Evolutionary conservation across 2,329 filamentous ascomycete genomes (phyloP).

Genomic region (Venturia pyrina): DNA sequence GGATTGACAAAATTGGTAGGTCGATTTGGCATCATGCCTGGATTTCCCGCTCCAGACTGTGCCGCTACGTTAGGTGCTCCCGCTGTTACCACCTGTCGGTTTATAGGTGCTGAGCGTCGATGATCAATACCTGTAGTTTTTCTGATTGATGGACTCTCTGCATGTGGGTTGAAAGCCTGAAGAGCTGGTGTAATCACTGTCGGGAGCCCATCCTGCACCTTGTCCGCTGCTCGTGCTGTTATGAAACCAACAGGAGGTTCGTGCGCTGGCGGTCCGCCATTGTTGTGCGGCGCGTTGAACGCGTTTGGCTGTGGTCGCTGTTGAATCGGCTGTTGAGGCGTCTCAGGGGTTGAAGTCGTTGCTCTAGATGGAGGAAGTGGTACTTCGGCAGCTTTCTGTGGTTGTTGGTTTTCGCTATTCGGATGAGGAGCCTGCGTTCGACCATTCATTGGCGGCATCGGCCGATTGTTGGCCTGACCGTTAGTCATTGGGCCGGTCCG

Average conservation of each 20-base stretch:
- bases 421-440: neutral
- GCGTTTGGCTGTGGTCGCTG: neutral
- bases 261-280: neutral
- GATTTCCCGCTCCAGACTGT: slow-evolving; percentile 20
- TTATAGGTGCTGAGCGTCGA: slow-evolving; percentile 10
- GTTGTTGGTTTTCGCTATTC: slow-evolving; percentile 7
- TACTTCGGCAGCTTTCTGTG: slow-evolving; percentile 2
- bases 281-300: neutral
- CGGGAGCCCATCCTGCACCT: slow-evolving; percentile 26
- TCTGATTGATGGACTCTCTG: slow-evolving; percentile 21
- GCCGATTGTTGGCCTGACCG: neutral
- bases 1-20: slow-evolving; percentile 20
- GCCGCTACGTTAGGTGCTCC: neutral
- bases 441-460: neutral
- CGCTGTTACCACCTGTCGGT: slow-evolving; percentile 18
- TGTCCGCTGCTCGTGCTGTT: slow-evolving; percentile 33
- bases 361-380: slow-evolving; percentile 11
- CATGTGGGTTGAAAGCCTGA: slow-evolving; percentile 37
- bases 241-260: slow-evolving; percentile 32
- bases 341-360: slow-evolving; percentile 7
- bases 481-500: slow-evolving; percentile 8
- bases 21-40: slow-evolving; percentile 27
- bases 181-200: slow-evolving; percentile 20
- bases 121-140: slow-evolving; percentile 11
- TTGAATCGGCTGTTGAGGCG: neutral